Percentiles rank a stretch among this genome's conserved stretches.
phyloP scores from a whole-genome alignment of 2,329 filamentous ascomycete species.

The Pseudocercospora vitis region DNA sequence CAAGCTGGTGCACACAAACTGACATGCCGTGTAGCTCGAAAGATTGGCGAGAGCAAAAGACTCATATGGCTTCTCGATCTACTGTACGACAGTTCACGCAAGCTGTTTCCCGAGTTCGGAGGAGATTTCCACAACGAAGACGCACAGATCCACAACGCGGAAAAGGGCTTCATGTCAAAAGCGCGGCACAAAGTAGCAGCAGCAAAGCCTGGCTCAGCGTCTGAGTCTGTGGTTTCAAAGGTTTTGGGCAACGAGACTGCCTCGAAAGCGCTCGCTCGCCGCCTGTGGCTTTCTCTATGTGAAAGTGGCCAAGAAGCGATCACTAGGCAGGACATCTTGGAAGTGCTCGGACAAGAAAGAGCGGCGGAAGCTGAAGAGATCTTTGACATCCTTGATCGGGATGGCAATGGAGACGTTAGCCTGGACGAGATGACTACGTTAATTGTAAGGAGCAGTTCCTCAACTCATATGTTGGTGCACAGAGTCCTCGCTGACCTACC shows the following conservation, averaged over 20 bases:
- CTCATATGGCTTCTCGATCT: conserved; percentile 70
- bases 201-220: conserved; percentile 62
- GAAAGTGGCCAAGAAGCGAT: conserved; percentile 28
- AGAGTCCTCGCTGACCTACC: no score
- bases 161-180: conserved; percentile 77
- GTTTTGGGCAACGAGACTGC: conserved; percentile 32
- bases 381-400: conserved; percentile 32
- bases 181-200: conserved; percentile 82
- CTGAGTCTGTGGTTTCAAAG: conserved; percentile 31
- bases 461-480: no score
- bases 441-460: no score
- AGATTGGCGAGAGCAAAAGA: conserved; percentile 75
- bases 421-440: conserved; percentile 37
- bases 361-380: conserved; percentile 33
- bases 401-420: conserved; percentile 38
- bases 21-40: conserved; percentile 49
- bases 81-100: conserved; percentile 78
- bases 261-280: conserved; percentile 35
- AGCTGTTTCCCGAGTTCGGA: conserved; percentile 80
- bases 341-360: conserved; percentile 31
- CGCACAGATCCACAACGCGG: conserved; percentile 79
- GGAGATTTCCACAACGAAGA: conserved; percentile 83
- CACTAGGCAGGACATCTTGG: conserved; percentile 28
- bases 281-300: conserved; percentile 37
- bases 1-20: no score